Percentiles rank a stretch among this genome's conserved stretches.
These are phyloP conservation scores for Cercospora berteroae DNA, from an alignment of 2,329 filamentous ascomycete species.

Conservation along the genomic window DNA sequence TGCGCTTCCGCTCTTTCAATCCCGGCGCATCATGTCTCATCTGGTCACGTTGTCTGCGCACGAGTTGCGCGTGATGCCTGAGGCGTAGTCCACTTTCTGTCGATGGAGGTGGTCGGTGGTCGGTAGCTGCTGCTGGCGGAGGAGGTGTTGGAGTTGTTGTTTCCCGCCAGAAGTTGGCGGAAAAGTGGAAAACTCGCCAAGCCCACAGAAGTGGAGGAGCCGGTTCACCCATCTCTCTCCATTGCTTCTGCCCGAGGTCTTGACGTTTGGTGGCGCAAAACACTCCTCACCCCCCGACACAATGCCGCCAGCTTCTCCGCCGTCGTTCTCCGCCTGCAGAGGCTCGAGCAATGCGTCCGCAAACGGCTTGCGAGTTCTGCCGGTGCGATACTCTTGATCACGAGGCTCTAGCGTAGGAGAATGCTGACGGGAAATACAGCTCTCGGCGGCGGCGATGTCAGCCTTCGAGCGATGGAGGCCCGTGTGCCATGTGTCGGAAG, in stretches of 20 bases:
- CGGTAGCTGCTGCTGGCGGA: background rate
- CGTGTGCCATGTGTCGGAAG: conserved; percentile 9
- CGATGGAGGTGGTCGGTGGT: background rate
- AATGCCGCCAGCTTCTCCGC: conserved; percentile 5
- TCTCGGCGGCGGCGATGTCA: conserved; percentile 13
- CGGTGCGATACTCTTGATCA: background rate
- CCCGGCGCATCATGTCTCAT: background rate
- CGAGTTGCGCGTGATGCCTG: background rate
- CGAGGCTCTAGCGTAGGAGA: background rate
- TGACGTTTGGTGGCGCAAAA: background rate
- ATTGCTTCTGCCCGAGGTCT: background rate
- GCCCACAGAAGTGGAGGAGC: background rate
- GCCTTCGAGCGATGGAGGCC: background rate
- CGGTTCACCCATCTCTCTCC: background rate
- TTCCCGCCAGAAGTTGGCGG: background rate
- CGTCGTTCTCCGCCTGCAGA: background rate
- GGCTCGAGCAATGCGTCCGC: conserved; percentile 7
- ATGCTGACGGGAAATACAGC: background rate
- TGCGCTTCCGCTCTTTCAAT: background rate
- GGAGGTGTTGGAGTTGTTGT: background rate
- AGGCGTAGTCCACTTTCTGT: too few relatives aligned
- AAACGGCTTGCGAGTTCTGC: conserved; percentile 13
- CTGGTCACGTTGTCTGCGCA: background rate
- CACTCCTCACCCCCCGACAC: background rate
- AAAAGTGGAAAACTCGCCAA: background rate